A percentile compares a stretch with the other conserved stretches of the same genome.
Evolutionary conservation across 106 monocot genomes (phyloP).

Genomic region (Allium fistulosum): DNA sequence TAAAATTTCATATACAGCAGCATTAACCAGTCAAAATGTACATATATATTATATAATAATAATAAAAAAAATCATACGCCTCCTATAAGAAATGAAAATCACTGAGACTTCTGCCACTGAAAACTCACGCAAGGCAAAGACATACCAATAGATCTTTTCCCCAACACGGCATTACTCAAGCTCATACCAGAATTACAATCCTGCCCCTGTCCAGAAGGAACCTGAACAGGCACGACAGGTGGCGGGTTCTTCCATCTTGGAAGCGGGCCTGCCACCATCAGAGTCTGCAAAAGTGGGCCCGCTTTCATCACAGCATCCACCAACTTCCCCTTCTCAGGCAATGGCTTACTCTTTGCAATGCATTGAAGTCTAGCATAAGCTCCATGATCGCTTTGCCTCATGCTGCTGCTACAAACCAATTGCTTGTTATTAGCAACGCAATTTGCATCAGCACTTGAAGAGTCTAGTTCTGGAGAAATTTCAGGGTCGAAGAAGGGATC

Average conservation of each 20-base stretch:
- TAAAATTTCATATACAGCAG: background rate
- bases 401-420: background rate
- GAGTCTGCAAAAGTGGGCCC: constrained; percentile 31
- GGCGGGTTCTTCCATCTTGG: constrained; percentile 34
- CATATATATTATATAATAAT: background rate
- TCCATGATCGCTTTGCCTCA: too few species aligned
- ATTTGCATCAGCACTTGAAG: background rate
- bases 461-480: background rate
- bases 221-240: constrained; percentile 2
- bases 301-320: constrained; percentile 24
- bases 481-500: background rate
- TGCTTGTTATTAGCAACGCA: background rate
- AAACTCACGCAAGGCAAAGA: background rate
- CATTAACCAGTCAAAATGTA: background rate
- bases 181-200: background rate
- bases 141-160: background rate
- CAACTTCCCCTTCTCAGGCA: constrained; percentile 35
- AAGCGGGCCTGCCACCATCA: constrained; percentile 25
- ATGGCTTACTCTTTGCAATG: constrained; percentile 17
- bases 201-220: background rate
- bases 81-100: background rate
- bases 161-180: background rate
- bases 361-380: constrained; percentile 11
- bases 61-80: background rate
- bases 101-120: constrained; percentile 1